Percentiles rank a stretch among this genome's conserved stretches.
Evolutionary conservation across 1,139 yeast genomes (phyloP).

Genomic region (Sugiyamaella neomexicana): DNA sequence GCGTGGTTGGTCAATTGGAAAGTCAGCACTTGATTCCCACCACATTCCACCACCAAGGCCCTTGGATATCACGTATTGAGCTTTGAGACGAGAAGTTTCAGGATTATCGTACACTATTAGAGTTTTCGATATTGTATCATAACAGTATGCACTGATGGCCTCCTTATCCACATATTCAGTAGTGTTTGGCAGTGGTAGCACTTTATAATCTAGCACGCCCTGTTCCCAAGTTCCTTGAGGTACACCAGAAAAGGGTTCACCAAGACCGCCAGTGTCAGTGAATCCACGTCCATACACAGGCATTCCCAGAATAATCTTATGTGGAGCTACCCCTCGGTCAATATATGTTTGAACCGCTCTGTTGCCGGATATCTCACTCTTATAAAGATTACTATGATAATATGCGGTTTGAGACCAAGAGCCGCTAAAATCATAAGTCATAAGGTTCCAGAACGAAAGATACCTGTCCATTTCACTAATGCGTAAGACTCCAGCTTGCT

Average conservation of each 20-base stretch:
- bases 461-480: conserved; percentile 56
- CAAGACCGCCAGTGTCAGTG: conserved; percentile 47
- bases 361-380: conserved; percentile 51
- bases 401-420: conserved; percentile 65
- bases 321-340: conserved; percentile 46
- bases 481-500: conserved; percentile 47
- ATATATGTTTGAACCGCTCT: conserved; percentile 51
- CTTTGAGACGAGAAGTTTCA: conserved; percentile 56
- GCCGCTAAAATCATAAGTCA: conserved; percentile 89
- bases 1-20: conserved; percentile 29
- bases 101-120: conserved; percentile 69
- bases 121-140: conserved; percentile 43
- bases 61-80: conserved; percentile 51
- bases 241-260: conserved; percentile 49
- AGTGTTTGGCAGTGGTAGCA: conserved; percentile 48
- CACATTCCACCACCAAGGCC: conserved; percentile 83
- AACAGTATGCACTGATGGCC: conserved; percentile 61
- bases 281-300: conserved; percentile 85
- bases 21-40: conserved; percentile 91
- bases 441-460: conserved; percentile 74
- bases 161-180: conserved; percentile 53
- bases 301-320: conserved; percentile 77
- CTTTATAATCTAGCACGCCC: conserved; percentile 55
- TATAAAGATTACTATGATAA: conserved; percentile 71
- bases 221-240: conserved; percentile 49